phyloP scores from a whole-genome alignment of 2,329 filamentous ascomycete species.

The Nakataea oryzae region DNA sequence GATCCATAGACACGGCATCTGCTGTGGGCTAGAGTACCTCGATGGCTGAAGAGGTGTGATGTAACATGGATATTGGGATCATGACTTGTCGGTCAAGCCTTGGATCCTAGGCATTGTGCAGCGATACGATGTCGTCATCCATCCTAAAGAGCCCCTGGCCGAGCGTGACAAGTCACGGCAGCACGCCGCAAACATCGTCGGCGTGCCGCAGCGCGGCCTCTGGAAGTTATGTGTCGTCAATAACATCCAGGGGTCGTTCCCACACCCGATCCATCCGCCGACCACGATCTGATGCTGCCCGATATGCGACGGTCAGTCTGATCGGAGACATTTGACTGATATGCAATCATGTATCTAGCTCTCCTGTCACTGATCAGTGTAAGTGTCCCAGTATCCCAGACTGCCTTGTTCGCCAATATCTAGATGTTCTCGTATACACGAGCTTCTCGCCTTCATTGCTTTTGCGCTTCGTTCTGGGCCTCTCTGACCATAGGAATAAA shows the following conservation, averaged over 20 bases:
- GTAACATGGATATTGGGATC: background rate
- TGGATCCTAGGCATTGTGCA: conserved; percentile 34
- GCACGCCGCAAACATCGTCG: conserved; percentile 2
- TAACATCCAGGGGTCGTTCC: conserved; percentile 14
- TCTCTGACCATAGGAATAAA: no score
- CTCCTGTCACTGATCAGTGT: no score
- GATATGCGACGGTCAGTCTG: conserved; percentile 13
- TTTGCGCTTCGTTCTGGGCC: no score
- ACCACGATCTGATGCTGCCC: conserved; percentile 30
- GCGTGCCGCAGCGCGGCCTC: conserved; percentile 13
- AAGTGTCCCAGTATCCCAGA: no score
- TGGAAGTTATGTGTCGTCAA: conserved; percentile 23
- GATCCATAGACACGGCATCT: background rate
- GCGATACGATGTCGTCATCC: conserved; percentile 35
- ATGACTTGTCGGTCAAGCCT: background rate
- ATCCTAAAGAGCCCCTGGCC: conserved; percentile 19
- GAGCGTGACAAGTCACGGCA: conserved; percentile 15
- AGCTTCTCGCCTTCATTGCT: no score
- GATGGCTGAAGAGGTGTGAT: background rate
- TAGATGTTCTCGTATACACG: no score
- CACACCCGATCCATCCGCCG: conserved; percentile 31
- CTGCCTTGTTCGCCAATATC: no score
- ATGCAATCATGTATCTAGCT: no score
- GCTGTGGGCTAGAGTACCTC: background rate
- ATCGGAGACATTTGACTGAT: no score